Evolutionary conservation across 345 rosid genomes (phyloP).

Genomic region (Brassica carinata): DNA sequence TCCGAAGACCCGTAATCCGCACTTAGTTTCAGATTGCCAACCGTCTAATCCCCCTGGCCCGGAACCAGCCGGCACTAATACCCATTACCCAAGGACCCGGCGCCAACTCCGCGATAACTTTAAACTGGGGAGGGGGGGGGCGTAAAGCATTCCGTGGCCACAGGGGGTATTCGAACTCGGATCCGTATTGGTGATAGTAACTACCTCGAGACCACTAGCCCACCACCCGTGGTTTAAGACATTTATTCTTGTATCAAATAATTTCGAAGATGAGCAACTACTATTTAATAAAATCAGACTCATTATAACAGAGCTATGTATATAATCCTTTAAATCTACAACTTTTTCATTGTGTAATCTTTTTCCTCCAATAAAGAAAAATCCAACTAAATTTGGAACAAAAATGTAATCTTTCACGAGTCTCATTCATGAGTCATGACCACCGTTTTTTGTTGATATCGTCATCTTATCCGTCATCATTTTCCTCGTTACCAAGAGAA

Average conservation of each 20-base stretch:
- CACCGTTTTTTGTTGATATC: constrained; percentile 7
- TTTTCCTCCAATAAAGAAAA: constrained; percentile 14
- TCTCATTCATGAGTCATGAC: constrained; percentile 18
- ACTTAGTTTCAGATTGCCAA: no score
- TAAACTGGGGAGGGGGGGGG: no score
- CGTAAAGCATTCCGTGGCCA: no score
- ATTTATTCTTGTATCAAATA: not conserved
- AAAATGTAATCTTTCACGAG: not conserved
- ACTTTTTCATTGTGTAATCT: not conserved
- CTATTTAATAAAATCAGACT: no score
- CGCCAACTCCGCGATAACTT: no score
- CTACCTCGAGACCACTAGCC: no score
- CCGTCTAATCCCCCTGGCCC: no score
- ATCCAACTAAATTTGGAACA: constrained; percentile 3
- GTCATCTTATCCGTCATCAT: constrained; percentile 15
- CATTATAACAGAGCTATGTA: not conserved
- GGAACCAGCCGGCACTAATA: not conserved
- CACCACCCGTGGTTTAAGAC: no score
- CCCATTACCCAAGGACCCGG: no score
- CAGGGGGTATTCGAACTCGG: no score
- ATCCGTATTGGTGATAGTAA: no score
- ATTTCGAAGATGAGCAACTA: not conserved
- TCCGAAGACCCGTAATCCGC: no score
- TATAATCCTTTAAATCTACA: not conserved
- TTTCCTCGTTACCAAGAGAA: not conserved